A percentile compares a stretch with the other conserved stretches of the same genome.
Evolutionary conservation across 106 monocot species (phyloP).

Genomic region (Apostasia ramifera): DNA sequence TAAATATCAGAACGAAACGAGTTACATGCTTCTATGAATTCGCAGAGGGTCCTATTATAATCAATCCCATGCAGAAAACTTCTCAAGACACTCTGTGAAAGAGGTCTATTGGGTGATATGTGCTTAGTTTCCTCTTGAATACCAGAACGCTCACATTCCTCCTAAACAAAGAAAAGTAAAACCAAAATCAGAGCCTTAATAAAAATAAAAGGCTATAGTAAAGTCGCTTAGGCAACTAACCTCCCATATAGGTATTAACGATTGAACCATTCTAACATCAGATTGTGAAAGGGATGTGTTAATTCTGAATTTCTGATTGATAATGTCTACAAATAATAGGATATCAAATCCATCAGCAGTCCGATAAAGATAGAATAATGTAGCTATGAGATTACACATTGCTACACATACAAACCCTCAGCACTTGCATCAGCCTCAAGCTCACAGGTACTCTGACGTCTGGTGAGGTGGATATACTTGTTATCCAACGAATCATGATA

Average conservation of each 20-base stretch:
- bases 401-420: conserved; percentile 39
- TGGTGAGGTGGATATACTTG: conserved; percentile 11
- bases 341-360: conserved; percentile 13
- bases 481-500: conserved; percentile 8
- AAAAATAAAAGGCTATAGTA: conserved; percentile 5
- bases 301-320: conserved; percentile 72
- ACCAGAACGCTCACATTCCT: conserved; percentile 59
- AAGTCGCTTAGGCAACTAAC: conserved; percentile 25
- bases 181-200: conserved; percentile 5
- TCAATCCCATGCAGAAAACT: conserved; percentile 39
- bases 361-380: neutral
- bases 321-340: conserved; percentile 58
- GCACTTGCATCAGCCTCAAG: conserved; percentile 77
- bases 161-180: conserved; percentile 39
- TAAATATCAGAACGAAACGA: conserved; percentile 18
- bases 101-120: conserved; percentile 33
- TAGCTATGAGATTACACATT: neutral
- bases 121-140: conserved; percentile 26
- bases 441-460: conserved; percentile 75
- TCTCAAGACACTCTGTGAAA: conserved; percentile 32
- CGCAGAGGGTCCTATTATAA: conserved; percentile 33
- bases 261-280: conserved; percentile 86
- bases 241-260: conserved; percentile 94
- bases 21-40: conserved; percentile 22
- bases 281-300: conserved; percentile 83